These are phyloP conservation scores for Draba incana DNA, from an alignment of 345 rosid genomes.

Conservation along the genomic window DNA sequence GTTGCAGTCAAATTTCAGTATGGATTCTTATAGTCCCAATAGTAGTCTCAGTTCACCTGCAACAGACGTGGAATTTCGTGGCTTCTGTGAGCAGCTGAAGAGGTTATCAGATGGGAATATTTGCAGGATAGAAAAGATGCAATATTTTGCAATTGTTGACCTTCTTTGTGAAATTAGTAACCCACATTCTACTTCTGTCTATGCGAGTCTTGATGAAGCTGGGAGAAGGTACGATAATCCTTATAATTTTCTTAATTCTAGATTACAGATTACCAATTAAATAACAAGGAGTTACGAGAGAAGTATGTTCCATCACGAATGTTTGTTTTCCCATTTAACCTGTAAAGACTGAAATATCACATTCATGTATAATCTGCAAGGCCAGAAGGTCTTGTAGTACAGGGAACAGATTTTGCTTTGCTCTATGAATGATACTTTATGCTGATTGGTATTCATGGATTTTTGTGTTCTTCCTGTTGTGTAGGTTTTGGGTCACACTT, in stretches of 20 bases:
- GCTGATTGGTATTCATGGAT: slow-evolving; percentile 24
- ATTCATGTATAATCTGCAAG: not conserved
- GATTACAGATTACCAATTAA: not conserved
- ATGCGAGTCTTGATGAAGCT: slow-evolving; percentile 81
- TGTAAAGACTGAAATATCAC: slow-evolving; percentile 8
- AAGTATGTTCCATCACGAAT: slow-evolving; percentile 8
- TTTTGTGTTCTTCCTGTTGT: slow-evolving; percentile 37
- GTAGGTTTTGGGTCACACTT: slow-evolving; percentile 85
- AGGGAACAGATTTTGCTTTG: slow-evolving; percentile 16
- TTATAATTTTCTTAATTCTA: slow-evolving; percentile 16
- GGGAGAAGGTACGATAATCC: slow-evolving; percentile 67
- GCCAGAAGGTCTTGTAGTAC: slow-evolving; percentile 20
- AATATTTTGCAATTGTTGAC: slow-evolving; percentile 72
- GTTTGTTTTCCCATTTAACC: slow-evolving; percentile 23
- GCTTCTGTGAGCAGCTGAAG: slow-evolving; percentile 61
- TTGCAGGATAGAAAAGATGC: slow-evolving; percentile 55
- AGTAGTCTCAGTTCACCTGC: slow-evolving; percentile 48
- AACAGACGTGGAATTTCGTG: slow-evolving; percentile 52
- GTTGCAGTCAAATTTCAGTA: slow-evolving; percentile 43
- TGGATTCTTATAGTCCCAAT: slow-evolving; percentile 44
- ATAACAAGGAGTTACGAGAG: slow-evolving; percentile 14
- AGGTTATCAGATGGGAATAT: slow-evolving; percentile 51
- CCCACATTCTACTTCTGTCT: slow-evolving; percentile 65
- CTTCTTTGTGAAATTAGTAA: slow-evolving; percentile 71
- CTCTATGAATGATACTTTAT: slow-evolving; percentile 25